These are phyloP conservation scores for Fusarium virguliforme DNA, from an alignment of 2,329 filamentous ascomycete genomes.

Conservation along the genomic window DNA sequence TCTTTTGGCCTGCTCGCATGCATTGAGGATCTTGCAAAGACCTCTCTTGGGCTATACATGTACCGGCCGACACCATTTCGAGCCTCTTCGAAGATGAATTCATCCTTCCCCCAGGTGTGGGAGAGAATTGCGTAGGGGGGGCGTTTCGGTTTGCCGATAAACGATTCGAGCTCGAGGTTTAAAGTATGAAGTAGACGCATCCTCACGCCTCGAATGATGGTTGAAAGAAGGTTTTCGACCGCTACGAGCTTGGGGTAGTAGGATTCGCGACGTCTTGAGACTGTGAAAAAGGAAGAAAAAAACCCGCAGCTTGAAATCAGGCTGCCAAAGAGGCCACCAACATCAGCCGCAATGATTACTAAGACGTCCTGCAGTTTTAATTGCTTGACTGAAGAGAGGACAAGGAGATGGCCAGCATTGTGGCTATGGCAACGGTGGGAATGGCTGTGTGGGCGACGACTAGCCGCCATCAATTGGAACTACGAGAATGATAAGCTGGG, in stretches of 20 bases:
- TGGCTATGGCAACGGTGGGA: not conserved
- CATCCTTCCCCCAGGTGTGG: not conserved
- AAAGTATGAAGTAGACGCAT: constrained; percentile 1
- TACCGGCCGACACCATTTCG: not conserved
- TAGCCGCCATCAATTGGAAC: not conserved
- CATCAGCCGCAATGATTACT: not conserved
- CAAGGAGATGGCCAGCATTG: not conserved
- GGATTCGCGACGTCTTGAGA: not conserved
- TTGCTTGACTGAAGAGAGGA: not conserved
- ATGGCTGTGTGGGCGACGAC: not conserved
- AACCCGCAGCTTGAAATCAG: not conserved
- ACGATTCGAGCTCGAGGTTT: not conserved
- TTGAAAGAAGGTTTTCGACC: not conserved
- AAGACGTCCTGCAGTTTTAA: not conserved
- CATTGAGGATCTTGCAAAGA: not conserved
- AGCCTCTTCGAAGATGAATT: not conserved
- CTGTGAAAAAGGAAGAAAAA: not conserved
- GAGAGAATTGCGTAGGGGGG: constrained; percentile 4
- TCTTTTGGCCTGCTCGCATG: not conserved
- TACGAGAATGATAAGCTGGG: not conserved
- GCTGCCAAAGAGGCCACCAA: not conserved
- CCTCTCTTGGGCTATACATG: not conserved
- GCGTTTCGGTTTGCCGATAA: not conserved
- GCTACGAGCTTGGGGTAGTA: no score
- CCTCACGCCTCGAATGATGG: not conserved